A percentile compares a stretch with the other conserved stretches of the same genome.
Conservation (phyloP, 1,284 basidiomycete genomes). For the Leccinum cinnamomeum region DNA sequence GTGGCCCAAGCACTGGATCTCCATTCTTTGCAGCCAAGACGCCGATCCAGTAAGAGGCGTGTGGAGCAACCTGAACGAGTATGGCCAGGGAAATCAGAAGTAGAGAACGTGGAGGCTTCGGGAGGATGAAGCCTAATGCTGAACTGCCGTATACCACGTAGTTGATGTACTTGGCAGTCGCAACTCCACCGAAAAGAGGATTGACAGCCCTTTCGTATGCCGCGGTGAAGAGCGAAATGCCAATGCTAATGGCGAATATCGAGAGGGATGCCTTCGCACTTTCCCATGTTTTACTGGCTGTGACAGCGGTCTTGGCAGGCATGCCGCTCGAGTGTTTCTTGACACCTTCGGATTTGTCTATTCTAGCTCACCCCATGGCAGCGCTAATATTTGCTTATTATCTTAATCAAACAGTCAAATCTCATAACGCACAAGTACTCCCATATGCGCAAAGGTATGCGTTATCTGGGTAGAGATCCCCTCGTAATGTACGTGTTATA, state of each 20-base stretch:
- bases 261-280: slow-evolving; percentile 24
- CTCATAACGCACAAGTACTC: too few relatives aligned
- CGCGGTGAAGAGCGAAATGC: slow-evolving; percentile 41
- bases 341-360: too few relatives aligned
- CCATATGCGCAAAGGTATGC: too few relatives aligned
- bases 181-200: slow-evolving; percentile 46
- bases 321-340: too few relatives aligned
- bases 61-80: slow-evolving; percentile 55
- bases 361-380: too few relatives aligned
- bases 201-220: slow-evolving; percentile 43
- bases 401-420: too few relatives aligned
- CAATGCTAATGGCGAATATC: slow-evolving; percentile 34
- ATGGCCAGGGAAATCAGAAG: slow-evolving; percentile 43
- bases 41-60: slow-evolving; percentile 61
- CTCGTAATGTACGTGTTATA: too few relatives aligned
- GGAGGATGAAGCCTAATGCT: slow-evolving; percentile 37
- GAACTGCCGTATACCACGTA: slow-evolving; percentile 40
- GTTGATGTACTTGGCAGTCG: slow-evolving; percentile 39
- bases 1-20: slow-evolving; percentile 57
- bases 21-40: slow-evolving; percentile 53
- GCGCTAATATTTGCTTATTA: too few relatives aligned
- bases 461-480: too few relatives aligned
- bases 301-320: slow-evolving; percentile 4
- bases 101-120: slow-evolving; percentile 30
- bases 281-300: slow-evolving; percentile 13